These are phyloP conservation scores for Sistotremastrum niveocremeum DNA, from an alignment of 768 basidiomycete genomes.

Conservation along the genomic window DNA sequence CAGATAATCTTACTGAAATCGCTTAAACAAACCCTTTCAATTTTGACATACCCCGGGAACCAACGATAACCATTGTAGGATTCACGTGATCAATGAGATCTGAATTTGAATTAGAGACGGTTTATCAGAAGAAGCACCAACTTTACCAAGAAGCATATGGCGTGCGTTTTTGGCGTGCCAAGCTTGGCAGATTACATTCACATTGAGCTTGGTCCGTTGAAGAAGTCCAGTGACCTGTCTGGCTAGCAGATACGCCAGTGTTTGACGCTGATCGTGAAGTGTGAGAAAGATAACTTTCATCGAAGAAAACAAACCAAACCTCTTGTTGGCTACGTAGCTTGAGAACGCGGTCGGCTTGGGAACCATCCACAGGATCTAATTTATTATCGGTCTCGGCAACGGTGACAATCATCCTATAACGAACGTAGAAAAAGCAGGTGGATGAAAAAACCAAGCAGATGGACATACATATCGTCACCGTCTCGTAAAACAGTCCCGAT, in stretches of 20 bases:
- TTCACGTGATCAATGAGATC: conserved; percentile 80
- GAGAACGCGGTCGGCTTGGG: conserved; percentile 58
- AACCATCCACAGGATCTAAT: conserved; percentile 42
- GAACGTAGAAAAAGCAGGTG: background rate
- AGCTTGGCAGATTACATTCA: conserved; percentile 82
- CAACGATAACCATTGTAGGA: conserved; percentile 88
- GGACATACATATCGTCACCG: conserved; percentile 70
- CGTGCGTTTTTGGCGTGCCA: conserved; percentile 94
- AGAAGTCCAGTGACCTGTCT: conserved; percentile 83
- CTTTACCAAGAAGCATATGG: conserved; percentile 70
- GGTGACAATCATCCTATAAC: conserved; percentile 59
- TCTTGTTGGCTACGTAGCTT: conserved; percentile 89
- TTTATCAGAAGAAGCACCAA: background rate
- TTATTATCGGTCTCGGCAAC: conserved; percentile 89
- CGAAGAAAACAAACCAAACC: conserved; percentile 26
- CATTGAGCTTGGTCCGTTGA: conserved; percentile 81
- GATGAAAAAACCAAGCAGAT: background rate
- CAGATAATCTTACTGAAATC: conserved; percentile 1
- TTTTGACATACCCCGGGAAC: conserved; percentile 80
- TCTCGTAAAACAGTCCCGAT: conserved; percentile 92
- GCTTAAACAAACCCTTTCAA: conserved; percentile 61
- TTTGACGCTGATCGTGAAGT: conserved; percentile 53
- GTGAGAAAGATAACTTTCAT: conserved; percentile 2
- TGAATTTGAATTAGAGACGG: conserved; percentile 9
- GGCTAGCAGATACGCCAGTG: conserved; percentile 72